Base-by-base conservation (phyloP, 164 flowering plant genomes). In the Pachysandra terminalis region DNA sequence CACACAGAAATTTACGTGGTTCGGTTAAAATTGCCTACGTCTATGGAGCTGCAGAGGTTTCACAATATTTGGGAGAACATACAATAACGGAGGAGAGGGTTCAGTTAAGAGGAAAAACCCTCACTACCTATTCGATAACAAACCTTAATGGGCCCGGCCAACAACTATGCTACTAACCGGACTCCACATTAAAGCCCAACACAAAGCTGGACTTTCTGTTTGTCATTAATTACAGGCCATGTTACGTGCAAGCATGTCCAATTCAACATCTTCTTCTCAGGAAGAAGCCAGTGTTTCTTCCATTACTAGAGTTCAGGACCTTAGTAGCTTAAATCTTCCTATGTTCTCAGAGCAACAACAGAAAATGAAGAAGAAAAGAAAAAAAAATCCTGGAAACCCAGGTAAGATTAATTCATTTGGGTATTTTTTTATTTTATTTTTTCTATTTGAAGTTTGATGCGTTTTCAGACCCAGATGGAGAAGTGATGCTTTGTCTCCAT, bases 401-500 rank as follows among this genome's bases (percentile, higher is more conserved):
- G 97, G 98, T 89, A 71, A 65, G 14, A 13, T 54, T 4, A 10
- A 17, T 55, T 45, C 7, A n/a, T 51, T 56, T 10, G n/a, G n/a
- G n/a, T n/a, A n/a, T n/a, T n/a, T 59, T 9, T 35, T 45, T 6
- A 4, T 9, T 15, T 66, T 12, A 61, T n/a, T n/a, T 9, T 1
- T 19, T 8, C 32, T 21, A 27, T 45, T 19, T 63, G 37, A 12
- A 9, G 28, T 63, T 2, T 13, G 40, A 9, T 28, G 55, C 22
- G 19, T 24, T 65, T 73, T 55, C 82, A 93, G 98, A 88, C 73
- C 98, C 98, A 69, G 94, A 87, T 77, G 89, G 96, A 13, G 97
- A 93, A 74, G 98, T 93, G 80, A 84, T 59, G 96, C 98, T 49
- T 70, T 93, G 65, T 93, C 98, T 28, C 96, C 98, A 68, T 86